phyloP scores from a whole-genome alignment of 768 basidiomycete species.

The Sistotremastrum niveocremeum region DNA sequence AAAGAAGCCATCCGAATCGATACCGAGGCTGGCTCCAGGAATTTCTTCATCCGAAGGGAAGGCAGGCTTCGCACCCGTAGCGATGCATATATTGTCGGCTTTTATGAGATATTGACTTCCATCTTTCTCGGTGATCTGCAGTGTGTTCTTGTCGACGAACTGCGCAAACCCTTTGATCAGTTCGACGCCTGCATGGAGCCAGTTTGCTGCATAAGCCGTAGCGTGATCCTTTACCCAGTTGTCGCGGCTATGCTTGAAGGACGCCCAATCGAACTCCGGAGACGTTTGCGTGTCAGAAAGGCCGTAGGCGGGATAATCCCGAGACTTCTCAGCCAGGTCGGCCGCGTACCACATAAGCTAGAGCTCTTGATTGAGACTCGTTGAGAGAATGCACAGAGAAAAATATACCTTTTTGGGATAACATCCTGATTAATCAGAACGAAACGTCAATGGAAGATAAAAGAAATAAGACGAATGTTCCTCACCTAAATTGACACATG shows the following conservation, averaged over 20 bases:
- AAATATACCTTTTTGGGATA: slow-evolving; percentile 83
- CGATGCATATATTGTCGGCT: slow-evolving; percentile 68
- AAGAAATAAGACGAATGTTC: background rate
- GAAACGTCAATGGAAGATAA: no score
- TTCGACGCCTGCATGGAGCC: slow-evolving; percentile 77
- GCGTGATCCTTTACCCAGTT: slow-evolving; percentile 87
- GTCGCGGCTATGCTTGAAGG: slow-evolving; percentile 89
- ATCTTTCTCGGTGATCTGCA: slow-evolving; percentile 62
- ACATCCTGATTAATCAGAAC: slow-evolving; percentile 44
- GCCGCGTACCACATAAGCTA: slow-evolving; percentile 99
- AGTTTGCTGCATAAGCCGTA: slow-evolving; percentile 83
- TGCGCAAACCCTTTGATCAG: slow-evolving; percentile 68
- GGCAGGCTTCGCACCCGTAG: slow-evolving; percentile 84
- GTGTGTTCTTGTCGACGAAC: slow-evolving; percentile 51
- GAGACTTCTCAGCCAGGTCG: slow-evolving; percentile 75
- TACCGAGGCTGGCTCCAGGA: slow-evolving; percentile 84
- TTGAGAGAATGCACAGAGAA: no score
- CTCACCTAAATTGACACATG: slow-evolving; percentile 95
- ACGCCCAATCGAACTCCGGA: slow-evolving; percentile 73
- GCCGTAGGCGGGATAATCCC: slow-evolving; percentile 39
- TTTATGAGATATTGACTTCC: slow-evolving; percentile 58
- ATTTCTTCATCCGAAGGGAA: slow-evolving; percentile 69
- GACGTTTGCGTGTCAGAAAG: slow-evolving; percentile 4
- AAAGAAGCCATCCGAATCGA: slow-evolving; percentile 94
- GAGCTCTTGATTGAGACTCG: background rate